A percentile compares a stretch with the other conserved stretches of the same genome.
Evolutionary conservation across 2,329 filamentous ascomycete genomes (phyloP).

Genomic region (Xylariaceae sp.): DNA sequence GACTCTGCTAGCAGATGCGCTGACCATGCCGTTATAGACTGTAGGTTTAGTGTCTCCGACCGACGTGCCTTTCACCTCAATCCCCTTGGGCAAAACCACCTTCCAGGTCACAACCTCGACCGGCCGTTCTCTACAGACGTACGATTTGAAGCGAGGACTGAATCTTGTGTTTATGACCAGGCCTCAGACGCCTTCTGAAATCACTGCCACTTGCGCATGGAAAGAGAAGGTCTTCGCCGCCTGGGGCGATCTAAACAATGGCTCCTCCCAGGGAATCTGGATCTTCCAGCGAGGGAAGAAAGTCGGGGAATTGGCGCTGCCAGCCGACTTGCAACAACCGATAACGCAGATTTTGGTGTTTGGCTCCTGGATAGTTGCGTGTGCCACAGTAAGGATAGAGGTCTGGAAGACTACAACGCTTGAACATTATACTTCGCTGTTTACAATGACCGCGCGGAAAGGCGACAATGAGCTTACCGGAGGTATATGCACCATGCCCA

Average conservation of each 20-base stretch:
- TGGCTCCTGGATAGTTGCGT: slow-evolving; percentile 86
- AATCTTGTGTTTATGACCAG: slow-evolving; percentile 91
- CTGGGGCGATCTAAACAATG: slow-evolving; percentile 63
- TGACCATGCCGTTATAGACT: slow-evolving; percentile 53
- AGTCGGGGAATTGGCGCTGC: slow-evolving; percentile 67
- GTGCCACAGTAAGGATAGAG: slow-evolving; percentile 70
- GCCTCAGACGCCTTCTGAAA: slow-evolving; percentile 78
- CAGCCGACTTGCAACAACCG: slow-evolving; percentile 61
- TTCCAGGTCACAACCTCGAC: slow-evolving; percentile 97
- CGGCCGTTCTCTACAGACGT: slow-evolving; percentile 86
- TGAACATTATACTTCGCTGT: slow-evolving; percentile 87
- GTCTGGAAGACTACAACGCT: slow-evolving; percentile 81
- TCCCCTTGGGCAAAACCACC: slow-evolving; percentile 86
- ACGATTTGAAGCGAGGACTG: slow-evolving; percentile 84
- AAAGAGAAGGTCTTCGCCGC: slow-evolving; percentile 85
- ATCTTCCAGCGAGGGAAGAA: slow-evolving; percentile 88
- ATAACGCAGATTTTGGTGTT: slow-evolving; percentile 77
- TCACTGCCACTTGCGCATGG: slow-evolving; percentile 85
- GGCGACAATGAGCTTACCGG: slow-evolving; percentile 68
- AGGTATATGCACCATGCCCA: slow-evolving; percentile 82
- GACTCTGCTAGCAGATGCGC: not conserved
- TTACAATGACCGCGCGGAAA: slow-evolving; percentile 52
- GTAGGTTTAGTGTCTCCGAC: slow-evolving; percentile 92
- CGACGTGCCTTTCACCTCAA: slow-evolving; percentile 79
- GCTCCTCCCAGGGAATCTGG: slow-evolving; percentile 70